phyloP scores from a whole-genome alignment of 1,139 yeast species.

The Taphrina communis region DNA sequence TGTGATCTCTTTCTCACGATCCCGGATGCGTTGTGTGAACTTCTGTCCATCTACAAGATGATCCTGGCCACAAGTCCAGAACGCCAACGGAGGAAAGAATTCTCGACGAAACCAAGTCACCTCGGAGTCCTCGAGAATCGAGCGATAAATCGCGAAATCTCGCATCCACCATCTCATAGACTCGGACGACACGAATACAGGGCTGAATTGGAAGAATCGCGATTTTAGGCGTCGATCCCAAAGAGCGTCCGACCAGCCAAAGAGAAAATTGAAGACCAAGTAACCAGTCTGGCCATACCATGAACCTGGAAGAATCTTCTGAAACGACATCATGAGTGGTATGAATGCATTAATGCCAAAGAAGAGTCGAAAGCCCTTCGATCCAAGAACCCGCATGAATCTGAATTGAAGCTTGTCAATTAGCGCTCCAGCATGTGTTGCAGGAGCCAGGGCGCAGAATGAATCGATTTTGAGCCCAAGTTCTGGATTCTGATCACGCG shows the following conservation, averaged over 20 bases:
- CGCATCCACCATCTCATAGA: constrained; percentile 88
- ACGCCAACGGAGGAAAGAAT: constrained; percentile 60
- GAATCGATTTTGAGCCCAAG: constrained; percentile 61
- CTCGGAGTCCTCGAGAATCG: constrained; percentile 59
- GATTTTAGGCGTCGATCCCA: constrained; percentile 76
- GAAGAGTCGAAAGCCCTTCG: constrained; percentile 51
- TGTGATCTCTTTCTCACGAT: constrained; percentile 56
- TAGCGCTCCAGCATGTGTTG: constrained; percentile 81
- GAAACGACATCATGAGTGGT: constrained; percentile 50
- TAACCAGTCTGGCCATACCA: constrained; percentile 71
- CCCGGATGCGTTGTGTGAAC: constrained; percentile 59
- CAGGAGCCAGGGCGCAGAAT: constrained; percentile 85
- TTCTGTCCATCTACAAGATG: constrained; percentile 69
- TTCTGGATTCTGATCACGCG: constrained; percentile 58
- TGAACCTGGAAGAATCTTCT: constrained; percentile 45
- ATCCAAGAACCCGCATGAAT: constrained; percentile 44
- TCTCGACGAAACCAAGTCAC: constrained; percentile 62
- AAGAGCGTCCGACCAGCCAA: constrained; percentile 79
- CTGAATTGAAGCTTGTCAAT: constrained; percentile 63
- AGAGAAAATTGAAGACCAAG: constrained; percentile 78
- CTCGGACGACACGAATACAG: constrained; percentile 76
- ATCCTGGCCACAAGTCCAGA: constrained; percentile 69
- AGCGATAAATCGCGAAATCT: constrained; percentile 59
- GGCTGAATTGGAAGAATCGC: constrained; percentile 83
- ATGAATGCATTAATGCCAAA: constrained; percentile 50